These are phyloP conservation scores for Clonostachys chloroleuca DNA, from an alignment of 2,329 filamentous ascomycete species.

Conservation along the genomic window DNA sequence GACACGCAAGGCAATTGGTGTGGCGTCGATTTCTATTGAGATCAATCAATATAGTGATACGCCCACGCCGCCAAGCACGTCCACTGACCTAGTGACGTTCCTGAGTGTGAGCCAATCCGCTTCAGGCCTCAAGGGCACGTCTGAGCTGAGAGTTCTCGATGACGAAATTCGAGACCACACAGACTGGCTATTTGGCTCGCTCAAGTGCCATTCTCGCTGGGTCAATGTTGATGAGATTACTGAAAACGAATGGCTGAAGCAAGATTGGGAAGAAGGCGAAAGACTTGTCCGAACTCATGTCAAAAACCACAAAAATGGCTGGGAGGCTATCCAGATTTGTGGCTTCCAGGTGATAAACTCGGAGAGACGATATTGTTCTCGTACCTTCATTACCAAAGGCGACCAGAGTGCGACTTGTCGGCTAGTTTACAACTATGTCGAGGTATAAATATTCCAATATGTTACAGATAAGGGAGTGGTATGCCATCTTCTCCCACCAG, in stretches of 20 bases:
- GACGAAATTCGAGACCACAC: slow-evolving; percentile 54
- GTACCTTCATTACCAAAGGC: slow-evolving; percentile 48
- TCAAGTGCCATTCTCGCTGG: slow-evolving; percentile 57
- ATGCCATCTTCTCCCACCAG: no score
- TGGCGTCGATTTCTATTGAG: slow-evolving; percentile 65
- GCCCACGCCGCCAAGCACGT: slow-evolving; percentile 30
- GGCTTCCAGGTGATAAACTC: slow-evolving; percentile 52
- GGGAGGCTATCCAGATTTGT: slow-evolving; percentile 56
- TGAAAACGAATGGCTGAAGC: slow-evolving; percentile 49
- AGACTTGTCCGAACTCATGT: slow-evolving; percentile 60
- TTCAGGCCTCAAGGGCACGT: slow-evolving; percentile 64
- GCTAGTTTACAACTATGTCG: slow-evolving; percentile 51
- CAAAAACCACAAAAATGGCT: slow-evolving; percentile 44
- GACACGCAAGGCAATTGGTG: slow-evolving; percentile 64
- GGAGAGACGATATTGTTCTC: slow-evolving; percentile 46
- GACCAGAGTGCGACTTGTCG: slow-evolving; percentile 41
- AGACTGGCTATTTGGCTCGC: slow-evolving; percentile 76
- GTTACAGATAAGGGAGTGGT: no score
- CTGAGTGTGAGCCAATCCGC: slow-evolving; percentile 72
- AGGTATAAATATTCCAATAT: no score
- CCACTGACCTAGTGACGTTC: slow-evolving; percentile 42
- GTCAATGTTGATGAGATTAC: slow-evolving; percentile 37
- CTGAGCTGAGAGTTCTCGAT: slow-evolving; percentile 51
- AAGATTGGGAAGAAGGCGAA: slow-evolving; percentile 59
- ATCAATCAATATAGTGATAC: slow-evolving; percentile 49